A percentile compares a stretch with the other conserved stretches of the same genome.
These are phyloP conservation scores for Fragilariopsis cylindrus DNA, from an alignment of 108 stramenopile species.

Conservation along the genomic window DNA sequence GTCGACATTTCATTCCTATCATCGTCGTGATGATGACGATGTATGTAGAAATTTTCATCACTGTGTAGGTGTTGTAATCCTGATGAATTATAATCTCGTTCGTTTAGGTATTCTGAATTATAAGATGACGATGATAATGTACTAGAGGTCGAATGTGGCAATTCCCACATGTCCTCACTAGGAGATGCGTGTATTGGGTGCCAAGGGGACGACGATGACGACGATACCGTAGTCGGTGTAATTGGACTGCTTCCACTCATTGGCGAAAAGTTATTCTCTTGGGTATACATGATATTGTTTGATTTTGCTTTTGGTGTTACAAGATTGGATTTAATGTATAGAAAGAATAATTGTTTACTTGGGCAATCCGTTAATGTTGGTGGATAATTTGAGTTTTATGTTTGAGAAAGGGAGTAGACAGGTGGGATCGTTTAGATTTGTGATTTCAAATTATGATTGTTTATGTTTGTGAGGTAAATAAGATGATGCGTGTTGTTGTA, in stretches of 20 bases:
- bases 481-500: too few relatives aligned
- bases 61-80: background rate
- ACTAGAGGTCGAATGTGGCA: conserved; percentile 13
- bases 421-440: too few relatives aligned
- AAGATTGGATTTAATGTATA: too few relatives aligned
- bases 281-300: too few relatives aligned
- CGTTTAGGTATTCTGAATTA: background rate
- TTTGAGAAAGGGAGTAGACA: too few relatives aligned
- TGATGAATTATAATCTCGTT: background rate
- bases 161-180: conserved; percentile 36
- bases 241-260: background rate
- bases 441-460: too few relatives aligned
- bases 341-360: too few relatives aligned
- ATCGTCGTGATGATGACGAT: background rate
- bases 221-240: background rate
- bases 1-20: background rate
- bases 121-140: conserved; percentile 4
- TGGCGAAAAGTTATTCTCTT: too few relatives aligned
- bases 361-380: too few relatives aligned
- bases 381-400: too few relatives aligned
- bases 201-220: conserved; percentile 19
- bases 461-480: too few relatives aligned
- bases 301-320: too few relatives aligned
- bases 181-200: conserved; percentile 28
- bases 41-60: background rate